Evolutionary conservation across 1,139 yeast genomes (phyloP), one percentile per base, ranked within the genome.

Genomic region (Fermentozyma sake): DNA sequence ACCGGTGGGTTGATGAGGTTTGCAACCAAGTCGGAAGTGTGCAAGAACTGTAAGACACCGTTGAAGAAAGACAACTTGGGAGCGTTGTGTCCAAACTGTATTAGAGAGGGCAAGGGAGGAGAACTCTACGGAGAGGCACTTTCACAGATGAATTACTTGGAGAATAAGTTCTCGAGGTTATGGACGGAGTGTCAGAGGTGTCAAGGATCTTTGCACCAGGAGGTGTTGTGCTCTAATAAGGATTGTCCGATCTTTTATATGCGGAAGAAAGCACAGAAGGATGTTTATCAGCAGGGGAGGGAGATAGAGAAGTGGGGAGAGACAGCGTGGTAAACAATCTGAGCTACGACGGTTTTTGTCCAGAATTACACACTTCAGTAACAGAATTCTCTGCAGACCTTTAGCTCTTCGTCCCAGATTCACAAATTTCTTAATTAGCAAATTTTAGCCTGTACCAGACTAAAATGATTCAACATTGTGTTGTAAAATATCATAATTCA

Each of bases 151-250:
- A 83, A 86, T 46, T 77, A 76, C 27, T 58, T 91, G 39, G 96
- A 93, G 50, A 73, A 76, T 37, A 81, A 82, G 44, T 93, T 86
- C 48, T 80, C 95, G 2, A 66, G 95, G 38, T 61, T 93, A 35
- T 93, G 99, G 99, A 91, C 98, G 0, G 96, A 93, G 50, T 93
- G 99, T 52, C 99, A 93, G 58, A 68, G 97, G 39, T 93, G 98
- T 54, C 97, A 93, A 46, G 97, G 97, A 0, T 84, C 94, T 13
- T 61, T 93, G 34, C 96, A 91, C 47, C 96, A 87, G 55, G 97
- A 91, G 46, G 98, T 93, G 6, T 64, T 91, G 22, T 93, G 99
- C 53, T 81, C 96, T 0, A 86, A 91, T 43, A 87, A 87, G 44
- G 97, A 91, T 56, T 93, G 99, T 58, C 96, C 97, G 2, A 91